Base-by-base conservation (phyloP, 2,329 filamentous ascomycete species). In the Apiospora malaysiana region DNA sequence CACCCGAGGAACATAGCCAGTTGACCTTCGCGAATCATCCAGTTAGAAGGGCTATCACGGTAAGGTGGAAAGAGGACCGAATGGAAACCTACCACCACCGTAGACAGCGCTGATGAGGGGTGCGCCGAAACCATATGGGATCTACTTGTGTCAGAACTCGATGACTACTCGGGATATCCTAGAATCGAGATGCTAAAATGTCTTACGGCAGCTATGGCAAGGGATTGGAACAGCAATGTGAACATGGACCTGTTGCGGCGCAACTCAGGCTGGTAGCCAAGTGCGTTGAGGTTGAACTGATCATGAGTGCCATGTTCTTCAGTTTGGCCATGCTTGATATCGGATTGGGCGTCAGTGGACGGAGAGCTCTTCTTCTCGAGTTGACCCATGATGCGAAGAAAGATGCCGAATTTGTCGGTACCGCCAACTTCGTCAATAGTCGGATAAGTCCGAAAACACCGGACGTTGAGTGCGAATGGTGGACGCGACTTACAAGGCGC, bases 191-290 rank as follows among this genome's bases (percentile, higher is more conserved):
- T 4, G 9, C 14, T 4, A 10, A 25, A 21, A 21, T 16, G 4
- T 45, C 78, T 71, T 73, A 82, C 81, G 25, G 88, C 88, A 42
- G 88, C 88, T 42, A 90, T 90, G 27, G 88, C 88, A 9, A 91
- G 80, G 0, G 86, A 86, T 77, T 90, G 88, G 77, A 91, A 91
- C 16, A 91, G 82, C 0, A 91, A 80, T 0, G 88, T 90, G 73
- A 86, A 83, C 75, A 90, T 84, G 0, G 88, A 90, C 43, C 89
- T 84, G 73, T 91, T 91, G 27, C 88, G 85, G 25, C 78, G 81
- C 23, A 91, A 81, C 75, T 89, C 87, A 5, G 87, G 84, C 70
- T 84, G 86, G 79, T 91, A 91, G 40, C 89, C 88, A 27, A 91
- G 81, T 23, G 78, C 70, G 25, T 76, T 79, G 67, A 83, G 74